These are phyloP conservation scores for Pseudocercospora musae DNA, from an alignment of 2,329 filamentous ascomycete genomes.

Conservation along the genomic window DNA sequence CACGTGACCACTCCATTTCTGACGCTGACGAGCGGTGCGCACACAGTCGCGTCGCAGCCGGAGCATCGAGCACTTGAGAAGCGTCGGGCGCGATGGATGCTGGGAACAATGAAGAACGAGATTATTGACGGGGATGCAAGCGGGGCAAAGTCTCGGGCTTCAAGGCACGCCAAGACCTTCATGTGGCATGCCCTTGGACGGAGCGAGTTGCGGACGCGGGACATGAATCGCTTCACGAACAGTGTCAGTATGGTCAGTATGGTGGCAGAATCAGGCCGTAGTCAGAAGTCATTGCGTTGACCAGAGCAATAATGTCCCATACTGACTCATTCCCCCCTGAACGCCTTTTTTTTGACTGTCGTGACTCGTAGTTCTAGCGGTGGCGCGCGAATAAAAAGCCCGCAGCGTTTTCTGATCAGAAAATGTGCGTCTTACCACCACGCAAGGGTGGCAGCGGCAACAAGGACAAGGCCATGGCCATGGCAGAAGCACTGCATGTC, in stretches of 20 bases:
- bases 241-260: too few relatives aligned
- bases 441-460: not conserved
- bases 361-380: too few relatives aligned
- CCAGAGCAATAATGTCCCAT: too few relatives aligned
- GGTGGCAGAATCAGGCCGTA: too few relatives aligned
- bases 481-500: slow-evolving; percentile 37
- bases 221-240: not conserved
- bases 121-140: not conserved
- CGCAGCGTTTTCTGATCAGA: too few relatives aligned
- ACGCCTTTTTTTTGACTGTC: too few relatives aligned
- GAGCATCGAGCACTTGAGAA: too few relatives aligned
- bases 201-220: too few relatives aligned
- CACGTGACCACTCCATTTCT: slow-evolving; percentile 9
- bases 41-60: slow-evolving; percentile 16
- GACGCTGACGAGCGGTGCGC: slow-evolving; percentile 17
- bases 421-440: not conserved
- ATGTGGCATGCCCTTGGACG: too few relatives aligned
- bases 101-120: too few relatives aligned
- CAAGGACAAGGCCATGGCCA: slow-evolving; percentile 6
- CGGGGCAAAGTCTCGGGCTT: not conserved
- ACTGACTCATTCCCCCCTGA: not conserved
- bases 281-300: not conserved
- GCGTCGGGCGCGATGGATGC: too few relatives aligned
- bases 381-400: not conserved
- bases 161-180: too few relatives aligned